Evolutionary conservation across 1,284 basidiomycete species (phyloP).

Genomic region (Ceratobasidium papillatum): DNA sequence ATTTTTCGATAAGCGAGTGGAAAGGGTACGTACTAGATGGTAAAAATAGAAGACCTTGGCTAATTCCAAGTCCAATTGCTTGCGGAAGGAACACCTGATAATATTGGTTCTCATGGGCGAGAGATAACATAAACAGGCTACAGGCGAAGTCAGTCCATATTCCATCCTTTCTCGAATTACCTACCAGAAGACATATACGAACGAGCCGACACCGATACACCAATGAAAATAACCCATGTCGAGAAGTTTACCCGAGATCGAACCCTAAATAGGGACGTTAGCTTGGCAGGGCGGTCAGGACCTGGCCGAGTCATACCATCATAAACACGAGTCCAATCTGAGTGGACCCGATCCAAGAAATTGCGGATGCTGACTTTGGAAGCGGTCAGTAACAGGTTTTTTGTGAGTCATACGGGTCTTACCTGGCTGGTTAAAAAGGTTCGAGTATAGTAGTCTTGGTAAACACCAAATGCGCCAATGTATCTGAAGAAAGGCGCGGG

Average conservation of each 20-base stretch:
- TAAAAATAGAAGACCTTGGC: constrained; percentile 58
- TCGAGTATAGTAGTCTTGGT: constrained; percentile 36
- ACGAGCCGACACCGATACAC: constrained; percentile 10
- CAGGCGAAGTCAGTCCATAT: neutral
- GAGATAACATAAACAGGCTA: constrained; percentile 54
- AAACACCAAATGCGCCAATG: constrained; percentile 33
- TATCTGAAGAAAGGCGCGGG: neutral
- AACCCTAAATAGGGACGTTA: neutral
- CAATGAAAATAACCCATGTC: constrained; percentile 33
- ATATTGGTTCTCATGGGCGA: constrained; percentile 50
- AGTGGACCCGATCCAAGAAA: constrained; percentile 30
- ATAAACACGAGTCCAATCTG: constrained; percentile 27
- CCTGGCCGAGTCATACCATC: neutral
- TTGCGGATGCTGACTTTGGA: constrained; percentile 12
- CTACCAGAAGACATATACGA: constrained; percentile 31
- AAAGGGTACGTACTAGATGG: constrained; percentile 9
- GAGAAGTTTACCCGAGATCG: constrained; percentile 24
- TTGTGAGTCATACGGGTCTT: too few species aligned
- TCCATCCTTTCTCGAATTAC: neutral
- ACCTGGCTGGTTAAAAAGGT: constrained; percentile 33
- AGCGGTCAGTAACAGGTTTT: neutral
- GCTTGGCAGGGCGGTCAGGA: neutral
- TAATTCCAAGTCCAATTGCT: constrained; percentile 58
- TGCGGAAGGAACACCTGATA: constrained; percentile 57
- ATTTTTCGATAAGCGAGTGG: neutral